These are phyloP conservation scores for Lipomyces oligophaga DNA, from an alignment of 805 yeast species.

Conservation along the genomic window DNA sequence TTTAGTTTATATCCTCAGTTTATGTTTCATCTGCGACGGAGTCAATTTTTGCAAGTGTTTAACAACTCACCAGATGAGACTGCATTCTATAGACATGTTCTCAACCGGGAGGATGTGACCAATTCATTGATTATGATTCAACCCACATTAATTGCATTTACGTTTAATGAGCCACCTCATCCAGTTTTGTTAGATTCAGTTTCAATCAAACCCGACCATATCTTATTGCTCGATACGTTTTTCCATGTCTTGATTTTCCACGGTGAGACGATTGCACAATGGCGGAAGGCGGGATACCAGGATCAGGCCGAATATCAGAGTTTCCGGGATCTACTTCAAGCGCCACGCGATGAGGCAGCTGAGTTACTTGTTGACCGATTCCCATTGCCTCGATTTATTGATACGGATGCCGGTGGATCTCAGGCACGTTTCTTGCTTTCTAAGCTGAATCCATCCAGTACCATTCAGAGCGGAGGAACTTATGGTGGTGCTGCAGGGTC, in stretches of 20 bases:
- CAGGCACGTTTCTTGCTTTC: constrained; percentile 96
- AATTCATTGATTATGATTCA: constrained; percentile 96
- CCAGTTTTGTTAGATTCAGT: constrained; percentile 92
- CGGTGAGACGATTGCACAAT: constrained; percentile 89
- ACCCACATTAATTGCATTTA: constrained; percentile 87
- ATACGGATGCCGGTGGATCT: constrained; percentile 97
- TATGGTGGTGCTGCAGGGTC: constrained; percentile 49
- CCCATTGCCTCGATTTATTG: constrained; percentile 96
- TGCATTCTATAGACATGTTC: constrained; percentile 90
- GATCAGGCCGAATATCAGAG: constrained; percentile 85
- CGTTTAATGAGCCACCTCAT: constrained; percentile 77
- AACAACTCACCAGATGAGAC: constrained; percentile 99
- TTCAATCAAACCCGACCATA: constrained; percentile 83
- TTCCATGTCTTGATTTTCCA: constrained; percentile 94
- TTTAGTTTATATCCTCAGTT: constrained; percentile 92
- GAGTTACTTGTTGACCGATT: constrained; percentile 86
- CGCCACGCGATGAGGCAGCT: constrained; percentile 89
- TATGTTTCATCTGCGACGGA: constrained; percentile 90
- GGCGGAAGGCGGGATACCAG: constrained; percentile 95
- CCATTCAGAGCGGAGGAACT: constrained; percentile 56
- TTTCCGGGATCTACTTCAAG: constrained; percentile 79
- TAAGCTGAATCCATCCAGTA: constrained; percentile 89
- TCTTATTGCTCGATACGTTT: constrained; percentile 86
- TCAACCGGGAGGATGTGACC: constrained; percentile 85
- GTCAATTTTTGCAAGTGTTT: constrained; percentile 92